Base-by-base conservation (phyloP, 1,284 basidiomycete species). In the Retiboletus flavoniger region DNA sequence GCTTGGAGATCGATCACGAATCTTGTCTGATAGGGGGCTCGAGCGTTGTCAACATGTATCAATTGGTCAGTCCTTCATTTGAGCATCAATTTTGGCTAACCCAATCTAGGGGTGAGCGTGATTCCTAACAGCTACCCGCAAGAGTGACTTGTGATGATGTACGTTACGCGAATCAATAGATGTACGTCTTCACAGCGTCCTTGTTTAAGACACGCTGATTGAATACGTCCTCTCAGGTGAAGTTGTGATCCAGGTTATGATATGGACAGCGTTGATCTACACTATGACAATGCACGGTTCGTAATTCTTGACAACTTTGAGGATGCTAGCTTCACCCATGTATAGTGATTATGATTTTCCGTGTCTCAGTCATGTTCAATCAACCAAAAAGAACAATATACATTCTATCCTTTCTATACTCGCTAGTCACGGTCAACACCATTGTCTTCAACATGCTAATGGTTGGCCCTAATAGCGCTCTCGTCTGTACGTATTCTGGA, bases 291-390 rank as follows among this genome's bases (percentile, higher is more conserved):
- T 24, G 31, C 49, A 61, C 4, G 51, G 54, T 60, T 19, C 39
- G 50, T 60, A 1, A 29, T 17, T n/a, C 13, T 29, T 7, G 2
- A 7, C 0, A 26, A 5, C n/a, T n/a, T 26, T 21, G 11, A 19
- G 7, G 1, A 11, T 19, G 10, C 7, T 34, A 7, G 16, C 28
- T 34, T 29, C 17, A n/a, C 35, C 3, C 3, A 28, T 6, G 9
- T 28, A n/a, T 16, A 60, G 58, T 21, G 10, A 60, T 60, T 19
- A 61, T 60, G 55, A 49, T 60, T 43, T 29, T 60, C 16, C 48
- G 59, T 26, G 49, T 54, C 4, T 48, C 51, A 3, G 58, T n/a
- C 26, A 60, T 60, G 58, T 60, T 60, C 40, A 11, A 24, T 11
- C 21, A 41, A 36, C 51, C 51, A 0, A 50, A 34, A 38, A 48